phyloP scores from a whole-genome alignment of 192 early-diverging fungal genomes.

The Funneliformis geosporum region DNA sequence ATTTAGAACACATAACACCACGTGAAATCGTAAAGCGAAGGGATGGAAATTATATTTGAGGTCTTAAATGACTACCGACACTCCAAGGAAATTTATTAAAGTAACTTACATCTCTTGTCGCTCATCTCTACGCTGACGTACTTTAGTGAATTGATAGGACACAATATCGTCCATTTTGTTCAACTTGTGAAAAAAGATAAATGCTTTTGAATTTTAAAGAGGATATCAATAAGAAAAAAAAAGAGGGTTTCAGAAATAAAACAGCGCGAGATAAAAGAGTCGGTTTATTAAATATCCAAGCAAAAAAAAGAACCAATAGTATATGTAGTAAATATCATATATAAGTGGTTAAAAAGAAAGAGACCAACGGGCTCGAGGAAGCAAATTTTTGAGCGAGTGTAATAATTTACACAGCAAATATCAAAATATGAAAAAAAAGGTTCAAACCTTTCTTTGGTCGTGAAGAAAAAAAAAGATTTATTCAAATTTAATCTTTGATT shows the following conservation, averaged over 20 bases:
- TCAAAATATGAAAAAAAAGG: not conserved
- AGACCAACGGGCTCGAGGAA: too few relatives aligned
- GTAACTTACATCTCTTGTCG: conserved; percentile 45
- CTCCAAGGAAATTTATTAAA: not conserved
- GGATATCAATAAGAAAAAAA: not conserved
- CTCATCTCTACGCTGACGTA: conserved; percentile 46
- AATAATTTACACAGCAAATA: not conserved
- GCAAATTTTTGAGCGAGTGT: too few relatives aligned
- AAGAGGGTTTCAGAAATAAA: too few relatives aligned
- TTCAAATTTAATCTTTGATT: conserved; percentile 43
- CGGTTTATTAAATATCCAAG: too few relatives aligned
- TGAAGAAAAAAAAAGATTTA: not conserved
- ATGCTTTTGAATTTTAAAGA: not conserved
- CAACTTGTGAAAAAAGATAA: not conserved
- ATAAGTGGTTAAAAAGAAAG: too few relatives aligned
- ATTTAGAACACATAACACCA: not conserved
- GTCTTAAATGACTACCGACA: not conserved
- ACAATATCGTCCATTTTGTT: conserved; percentile 43
- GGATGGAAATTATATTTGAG: not conserved
- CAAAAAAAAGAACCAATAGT: too few relatives aligned
- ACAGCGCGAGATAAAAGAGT: too few relatives aligned
- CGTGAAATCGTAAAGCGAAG: conserved; percentile 18
- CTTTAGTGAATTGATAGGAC: conserved; percentile 49
- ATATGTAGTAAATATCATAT: too few relatives aligned
- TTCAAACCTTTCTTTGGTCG: not conserved